Conservation (phyloP, 805 yeast genomes). For the Lachancea dasiensis region DNA sequence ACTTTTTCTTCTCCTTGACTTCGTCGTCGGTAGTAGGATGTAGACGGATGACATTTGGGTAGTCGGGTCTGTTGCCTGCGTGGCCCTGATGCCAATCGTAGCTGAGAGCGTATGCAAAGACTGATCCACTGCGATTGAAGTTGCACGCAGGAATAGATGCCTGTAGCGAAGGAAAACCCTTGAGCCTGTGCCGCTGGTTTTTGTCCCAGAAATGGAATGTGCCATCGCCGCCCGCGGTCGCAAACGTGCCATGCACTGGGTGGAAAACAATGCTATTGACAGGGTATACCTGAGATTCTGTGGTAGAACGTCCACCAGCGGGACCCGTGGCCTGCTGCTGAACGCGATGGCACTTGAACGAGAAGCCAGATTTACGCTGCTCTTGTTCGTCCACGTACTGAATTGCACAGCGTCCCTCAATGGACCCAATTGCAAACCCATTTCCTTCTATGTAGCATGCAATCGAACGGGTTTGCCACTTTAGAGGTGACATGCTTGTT, state of each 20-base stretch:
- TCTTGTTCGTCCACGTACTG: constrained; percentile 83
- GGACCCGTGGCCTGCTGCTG: constrained; percentile 36
- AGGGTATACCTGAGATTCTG: constrained; percentile 67
- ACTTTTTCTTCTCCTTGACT: constrained; percentile 48
- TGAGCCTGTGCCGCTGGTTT: constrained; percentile 81
- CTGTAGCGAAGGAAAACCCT: constrained; percentile 64
- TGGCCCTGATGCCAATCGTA: constrained; percentile 97
- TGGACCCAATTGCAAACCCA: constrained; percentile 88
- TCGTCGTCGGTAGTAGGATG: constrained; percentile 87
- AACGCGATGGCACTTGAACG: constrained; percentile 93
- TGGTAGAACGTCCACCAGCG: constrained; percentile 39
- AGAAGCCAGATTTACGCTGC: constrained; percentile 67
- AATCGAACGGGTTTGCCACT: constrained; percentile 80
- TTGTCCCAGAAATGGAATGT: constrained; percentile 94
- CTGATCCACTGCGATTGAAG: constrained; percentile 76
- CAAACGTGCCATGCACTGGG: constrained; percentile 84
- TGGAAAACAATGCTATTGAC: constrained; percentile 81
- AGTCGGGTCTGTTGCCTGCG: constrained; percentile 66
- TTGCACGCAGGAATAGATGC: constrained; percentile 69
- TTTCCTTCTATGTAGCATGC: constrained; percentile 86
- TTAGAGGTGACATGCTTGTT: constrained; percentile 66
- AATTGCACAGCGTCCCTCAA: constrained; percentile 94
- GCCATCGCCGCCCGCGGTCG: constrained; percentile 94
- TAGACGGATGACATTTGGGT: constrained; percentile 68
- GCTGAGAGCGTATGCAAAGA: constrained; percentile 85